Conservation (phyloP, 306 rosid species). For the Crotalaria pallida region DNA sequence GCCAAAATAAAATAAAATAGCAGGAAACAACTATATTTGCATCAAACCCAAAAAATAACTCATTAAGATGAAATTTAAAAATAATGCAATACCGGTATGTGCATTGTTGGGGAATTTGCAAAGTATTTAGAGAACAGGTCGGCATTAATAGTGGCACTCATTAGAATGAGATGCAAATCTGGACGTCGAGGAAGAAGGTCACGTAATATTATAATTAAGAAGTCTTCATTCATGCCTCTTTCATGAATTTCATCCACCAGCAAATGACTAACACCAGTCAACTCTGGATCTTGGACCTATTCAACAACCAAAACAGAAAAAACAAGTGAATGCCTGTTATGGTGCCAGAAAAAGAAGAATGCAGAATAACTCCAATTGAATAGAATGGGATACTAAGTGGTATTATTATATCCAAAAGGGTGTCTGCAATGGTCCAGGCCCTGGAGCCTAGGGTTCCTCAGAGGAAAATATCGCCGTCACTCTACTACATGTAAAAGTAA, state of each 20-base stretch:
- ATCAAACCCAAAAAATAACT: neutral
- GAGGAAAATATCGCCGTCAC: too few relatives aligned
- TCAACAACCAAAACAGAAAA: constrained; percentile 28
- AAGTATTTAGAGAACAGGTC: constrained; percentile 88
- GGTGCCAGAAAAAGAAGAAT: too few relatives aligned
- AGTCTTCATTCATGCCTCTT: constrained; percentile 99
- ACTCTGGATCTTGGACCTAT: constrained; percentile 85
- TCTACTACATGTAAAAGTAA: too few relatives aligned
- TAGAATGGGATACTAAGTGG: too few relatives aligned
- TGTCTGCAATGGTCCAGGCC: too few relatives aligned
- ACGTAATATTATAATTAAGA: constrained; percentile 71
- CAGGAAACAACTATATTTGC: neutral
- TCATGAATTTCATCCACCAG: constrained; percentile 98
- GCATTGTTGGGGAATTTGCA: constrained; percentile 69
- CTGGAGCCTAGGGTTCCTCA: too few relatives aligned
- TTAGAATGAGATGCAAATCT: constrained; percentile 83
- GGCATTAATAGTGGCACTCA: constrained; percentile 98
- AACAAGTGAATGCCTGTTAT: too few relatives aligned
- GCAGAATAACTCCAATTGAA: too few relatives aligned
- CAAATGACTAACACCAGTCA: constrained; percentile 87
- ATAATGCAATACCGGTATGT: constrained; percentile 61
- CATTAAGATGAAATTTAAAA: constrained; percentile 14
- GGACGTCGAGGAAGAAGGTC: constrained; percentile 96
- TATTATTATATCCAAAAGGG: too few relatives aligned
- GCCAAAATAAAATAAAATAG: constrained; percentile 10